Percentiles rank a stretch among this genome's conserved stretches.
Conservation (phyloP, 2,329 filamentous ascomycete species). For the Cytospora leucostoma region DNA sequence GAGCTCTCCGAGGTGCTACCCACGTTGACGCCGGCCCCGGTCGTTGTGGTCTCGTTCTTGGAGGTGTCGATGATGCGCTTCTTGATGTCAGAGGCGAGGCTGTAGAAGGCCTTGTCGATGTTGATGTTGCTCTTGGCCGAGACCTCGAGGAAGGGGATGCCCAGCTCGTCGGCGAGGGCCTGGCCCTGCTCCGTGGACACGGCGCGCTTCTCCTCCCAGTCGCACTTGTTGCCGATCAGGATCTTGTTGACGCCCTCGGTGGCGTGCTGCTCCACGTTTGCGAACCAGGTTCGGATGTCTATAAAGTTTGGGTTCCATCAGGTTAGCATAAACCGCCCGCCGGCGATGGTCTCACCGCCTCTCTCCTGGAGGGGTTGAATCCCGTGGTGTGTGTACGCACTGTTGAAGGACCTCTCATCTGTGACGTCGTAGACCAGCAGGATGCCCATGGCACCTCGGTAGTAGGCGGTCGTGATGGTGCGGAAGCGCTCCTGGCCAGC, state of each 20-base stretch:
- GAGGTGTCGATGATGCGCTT: constrained; percentile 93
- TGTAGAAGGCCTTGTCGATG: constrained; percentile 98
- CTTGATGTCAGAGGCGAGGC: constrained; percentile 94
- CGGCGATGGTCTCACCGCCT: constrained; percentile 10
- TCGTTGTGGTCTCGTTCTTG: constrained; percentile 67
- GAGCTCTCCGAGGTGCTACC: constrained; percentile 60
- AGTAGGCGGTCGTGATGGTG: constrained; percentile 98
- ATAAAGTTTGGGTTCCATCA: constrained; percentile 19
- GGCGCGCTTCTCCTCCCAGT: constrained; percentile 98
- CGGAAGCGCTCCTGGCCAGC: constrained; percentile 97
- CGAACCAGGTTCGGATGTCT: constrained; percentile 99
- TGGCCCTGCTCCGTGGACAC: constrained; percentile 93
- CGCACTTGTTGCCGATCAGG: constrained; percentile 98
- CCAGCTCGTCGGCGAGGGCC: constrained; percentile 89
- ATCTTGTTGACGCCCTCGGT: constrained; percentile 99
- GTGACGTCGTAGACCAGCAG: constrained; percentile 98
- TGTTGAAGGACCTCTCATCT: constrained; percentile 92
- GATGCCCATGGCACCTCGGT: constrained; percentile 97
- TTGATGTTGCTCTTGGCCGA: constrained; percentile 99
- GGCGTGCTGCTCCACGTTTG: constrained; percentile 96
- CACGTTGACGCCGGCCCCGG: constrained; percentile 66
- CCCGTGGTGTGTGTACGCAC: constrained; percentile 52
- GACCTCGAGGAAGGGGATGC: constrained; percentile 97
- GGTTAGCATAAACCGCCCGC: not conserved
- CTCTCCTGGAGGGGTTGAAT: constrained; percentile 25